Conservation (phyloP, 345 rosid genomes). For the Turritis glabra region DNA sequence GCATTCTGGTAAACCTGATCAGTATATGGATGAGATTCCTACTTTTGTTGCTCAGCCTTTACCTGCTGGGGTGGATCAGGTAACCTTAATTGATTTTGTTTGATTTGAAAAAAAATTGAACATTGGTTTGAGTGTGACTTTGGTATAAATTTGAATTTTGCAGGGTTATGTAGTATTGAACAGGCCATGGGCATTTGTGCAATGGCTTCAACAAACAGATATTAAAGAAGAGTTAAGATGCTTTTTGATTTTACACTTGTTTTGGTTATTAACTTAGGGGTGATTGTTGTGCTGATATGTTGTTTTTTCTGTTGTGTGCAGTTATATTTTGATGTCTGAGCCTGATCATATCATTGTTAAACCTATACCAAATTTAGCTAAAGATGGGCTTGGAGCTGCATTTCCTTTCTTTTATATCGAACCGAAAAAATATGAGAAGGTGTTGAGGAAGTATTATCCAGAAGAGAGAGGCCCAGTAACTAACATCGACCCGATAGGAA, state of each 20-base stretch:
- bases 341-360: constrained; percentile 93
- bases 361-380: constrained; percentile 93
- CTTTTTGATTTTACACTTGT: neutral
- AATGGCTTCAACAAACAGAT: constrained; percentile 87
- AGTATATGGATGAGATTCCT: constrained; percentile 93
- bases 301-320: constrained; percentile 24
- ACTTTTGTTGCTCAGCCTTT: constrained; percentile 92
- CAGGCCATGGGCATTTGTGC: constrained; percentile 99
- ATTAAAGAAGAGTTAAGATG: constrained; percentile 83
- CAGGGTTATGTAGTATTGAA: constrained; percentile 97
- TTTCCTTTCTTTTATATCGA: constrained; percentile 98
- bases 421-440: constrained; percentile 79
- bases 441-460: constrained; percentile 78
- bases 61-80: constrained; percentile 96
- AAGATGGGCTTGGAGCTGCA: constrained; percentile 84
- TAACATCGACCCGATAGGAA: constrained; percentile 87
- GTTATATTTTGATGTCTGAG: constrained; percentile 94
- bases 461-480: constrained; percentile 80
- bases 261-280: neutral
- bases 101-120: neutral
- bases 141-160: neutral
- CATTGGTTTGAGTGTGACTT: neutral
- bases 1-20: constrained; percentile 86
- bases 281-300: neutral
- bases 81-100: neutral